phyloP scores from a whole-genome alignment of 179 eudicot species.

The Patellifolia procumbens region DNA sequence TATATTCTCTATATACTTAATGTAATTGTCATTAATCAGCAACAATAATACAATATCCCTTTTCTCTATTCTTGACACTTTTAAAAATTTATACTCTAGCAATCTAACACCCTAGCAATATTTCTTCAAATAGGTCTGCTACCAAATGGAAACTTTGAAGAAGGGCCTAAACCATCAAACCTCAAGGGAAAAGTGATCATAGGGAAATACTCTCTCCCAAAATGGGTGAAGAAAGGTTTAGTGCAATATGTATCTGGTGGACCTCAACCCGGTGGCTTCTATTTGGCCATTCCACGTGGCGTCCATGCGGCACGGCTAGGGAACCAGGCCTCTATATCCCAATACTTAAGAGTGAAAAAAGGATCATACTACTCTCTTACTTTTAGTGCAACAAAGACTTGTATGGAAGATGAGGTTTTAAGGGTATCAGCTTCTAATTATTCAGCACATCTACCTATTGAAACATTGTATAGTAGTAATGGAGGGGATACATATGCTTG shows the following conservation, averaged over 20 bases:
- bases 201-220: slow-evolving; percentile 47
- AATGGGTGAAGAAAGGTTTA: slow-evolving; percentile 46
- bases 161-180: slow-evolving; percentile 39
- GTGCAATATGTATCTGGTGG: slow-evolving; percentile 58
- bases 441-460: slow-evolving; percentile 45
- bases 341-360: slow-evolving; percentile 30
- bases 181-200: slow-evolving; percentile 34
- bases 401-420: slow-evolving; percentile 51
- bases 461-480: slow-evolving; percentile 51
- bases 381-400: slow-evolving; percentile 56
- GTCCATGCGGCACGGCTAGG: slow-evolving; percentile 52
- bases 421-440: slow-evolving; percentile 35
- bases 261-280: slow-evolving; percentile 50
- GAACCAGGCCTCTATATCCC: slow-evolving; percentile 44
- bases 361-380: slow-evolving; percentile 44
- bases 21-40: too few relatives aligned
- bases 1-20: too few relatives aligned
- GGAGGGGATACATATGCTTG: slow-evolving; percentile 64
- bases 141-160: slow-evolving; percentile 58
- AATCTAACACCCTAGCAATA: too few relatives aligned
- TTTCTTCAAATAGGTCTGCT: slow-evolving; percentile 21
- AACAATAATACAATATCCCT: too few relatives aligned
- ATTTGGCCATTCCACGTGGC: slow-evolving; percentile 47
- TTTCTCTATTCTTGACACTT: too few relatives aligned
- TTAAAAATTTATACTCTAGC: too few relatives aligned